A percentile compares a stretch with the other conserved stretches of the same genome.
Evolutionary conservation across 1,139 yeast genomes (phyloP).

Genomic region (Hyphopichia fennica): DNA sequence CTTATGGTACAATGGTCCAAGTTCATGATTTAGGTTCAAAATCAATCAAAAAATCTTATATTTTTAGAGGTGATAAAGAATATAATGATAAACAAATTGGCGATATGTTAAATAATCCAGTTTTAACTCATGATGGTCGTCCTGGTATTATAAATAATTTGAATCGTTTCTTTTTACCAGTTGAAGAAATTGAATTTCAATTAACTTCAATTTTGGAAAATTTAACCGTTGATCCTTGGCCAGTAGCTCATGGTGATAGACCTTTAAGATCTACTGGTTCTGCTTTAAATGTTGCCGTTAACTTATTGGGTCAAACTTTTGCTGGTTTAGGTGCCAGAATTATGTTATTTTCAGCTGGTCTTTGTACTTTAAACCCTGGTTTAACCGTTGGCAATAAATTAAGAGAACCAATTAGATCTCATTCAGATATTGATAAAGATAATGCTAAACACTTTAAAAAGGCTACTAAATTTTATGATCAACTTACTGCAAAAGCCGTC

Average conservation of each 20-base stretch:
- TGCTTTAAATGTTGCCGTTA: constrained; percentile 82
- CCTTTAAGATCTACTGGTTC: constrained; percentile 93
- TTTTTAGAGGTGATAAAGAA: constrained; percentile 92
- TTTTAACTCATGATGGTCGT: constrained; percentile 29
- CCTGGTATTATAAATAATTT: constrained; percentile 24
- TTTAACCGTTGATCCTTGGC: constrained; percentile 87
- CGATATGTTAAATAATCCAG: constrained; percentile 66
- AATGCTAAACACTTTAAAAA: constrained; percentile 87
- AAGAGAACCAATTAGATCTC: constrained; percentile 96
- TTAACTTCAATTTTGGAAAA: constrained; percentile 79
- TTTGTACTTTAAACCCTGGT: constrained; percentile 95
- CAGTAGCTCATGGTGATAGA: constrained; percentile 83
- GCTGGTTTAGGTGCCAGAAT: constrained; percentile 89
- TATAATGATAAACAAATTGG: constrained; percentile 73
- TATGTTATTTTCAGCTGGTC: constrained; percentile 91
- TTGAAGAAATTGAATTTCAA: constrained; percentile 85
- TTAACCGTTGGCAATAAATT: constrained; percentile 87
- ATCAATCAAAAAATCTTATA: constrained; percentile 75
- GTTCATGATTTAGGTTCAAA: constrained; percentile 88
- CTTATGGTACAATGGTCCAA: constrained; percentile 93
- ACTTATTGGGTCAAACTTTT: constrained; percentile 81
- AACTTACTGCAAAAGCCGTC: constrained; percentile 65
- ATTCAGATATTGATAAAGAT: constrained; percentile 82
- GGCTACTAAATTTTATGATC: constrained; percentile 84
- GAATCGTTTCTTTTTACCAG: constrained; percentile 79